Base-by-base conservation (phyloP, 495 filamentous ascomycete genomes). In the Emericellopsis terricola region DNA sequence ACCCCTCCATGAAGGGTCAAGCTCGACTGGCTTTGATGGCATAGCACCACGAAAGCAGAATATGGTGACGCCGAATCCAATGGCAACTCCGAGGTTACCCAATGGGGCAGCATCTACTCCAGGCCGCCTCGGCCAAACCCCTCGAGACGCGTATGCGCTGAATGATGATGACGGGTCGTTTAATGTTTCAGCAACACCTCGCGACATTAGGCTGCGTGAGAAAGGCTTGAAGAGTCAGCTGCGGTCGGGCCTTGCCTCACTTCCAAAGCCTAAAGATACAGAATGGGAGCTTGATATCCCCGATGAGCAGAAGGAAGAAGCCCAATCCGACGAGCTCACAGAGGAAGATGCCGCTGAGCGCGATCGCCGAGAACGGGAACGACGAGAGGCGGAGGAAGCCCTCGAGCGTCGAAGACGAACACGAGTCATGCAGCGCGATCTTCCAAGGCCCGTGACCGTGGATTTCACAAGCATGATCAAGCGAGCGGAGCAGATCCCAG, bases 251-350 rank as follows among this genome's bases (percentile, higher is more conserved):
- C 69, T 97, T 28, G 68, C 83, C n/a, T 64, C 78, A 3, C 67
- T 97, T 16, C 89, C 89, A 9, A 92, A 81, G 48, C 87, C 89
- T 0, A 94, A 86, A 47, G 79, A 89, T 40, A 76, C 71, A 0
- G 85, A 93, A 39, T 92, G 76, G 71, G 85, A 94, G 38, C 62
- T 94, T 19, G 91, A 94, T 52, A 63, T 92, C 20, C 89, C 89
- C 0, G 84, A 89, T 30, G 86, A 94, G 35, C 66, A 77, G 24
- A 59, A 66, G 33, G 85, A 91, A 48, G 34, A 44, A 13, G 53
- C 57, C 34, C 57, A 59, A 4, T 48, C 51, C 8, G 59, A 68
- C 28, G 64, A 79, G 32, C 47, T 52, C 18, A 41, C 47, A 8
- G 79, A 78, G 49, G 86, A 94, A 51, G 89, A 97, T 52, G 73